Conservation (phyloP, 2,329 filamentous ascomycete species). For the Thyridium curvatum region DNA sequence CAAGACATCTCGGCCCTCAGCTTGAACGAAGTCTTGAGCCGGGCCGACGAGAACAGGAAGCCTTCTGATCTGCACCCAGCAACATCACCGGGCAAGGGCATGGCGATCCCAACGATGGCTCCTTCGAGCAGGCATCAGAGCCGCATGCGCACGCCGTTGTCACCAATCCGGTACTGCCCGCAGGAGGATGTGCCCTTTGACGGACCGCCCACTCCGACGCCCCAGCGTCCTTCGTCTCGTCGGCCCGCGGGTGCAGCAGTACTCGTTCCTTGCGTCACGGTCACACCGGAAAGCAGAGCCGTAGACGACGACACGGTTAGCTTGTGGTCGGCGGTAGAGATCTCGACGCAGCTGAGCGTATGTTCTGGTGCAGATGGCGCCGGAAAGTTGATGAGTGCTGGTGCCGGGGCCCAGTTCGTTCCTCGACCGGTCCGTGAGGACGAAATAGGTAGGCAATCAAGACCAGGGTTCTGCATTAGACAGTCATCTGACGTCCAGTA, state of each 20-base stretch:
- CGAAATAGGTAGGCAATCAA: slow-evolving; percentile 1
- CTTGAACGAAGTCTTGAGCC: not conserved
- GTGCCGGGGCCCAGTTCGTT: not conserved
- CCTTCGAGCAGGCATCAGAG: not conserved
- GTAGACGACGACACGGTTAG: slow-evolving; percentile 23
- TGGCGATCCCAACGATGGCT: not conserved
- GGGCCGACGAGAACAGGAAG: not conserved
- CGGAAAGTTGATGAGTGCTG: slow-evolving; percentile 5
- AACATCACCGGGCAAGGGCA: not conserved
- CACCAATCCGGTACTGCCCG: not conserved
- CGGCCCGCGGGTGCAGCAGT: slow-evolving; percentile 5
- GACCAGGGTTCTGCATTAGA: not conserved
- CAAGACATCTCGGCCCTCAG: not conserved
- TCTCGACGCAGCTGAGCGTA: slow-evolving; percentile 30
- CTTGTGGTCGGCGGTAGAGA: slow-evolving; percentile 44
- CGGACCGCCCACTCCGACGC: slow-evolving; percentile 2
- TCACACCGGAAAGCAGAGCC: slow-evolving; percentile 24
- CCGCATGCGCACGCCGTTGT: not conserved
- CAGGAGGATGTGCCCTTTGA: not conserved
- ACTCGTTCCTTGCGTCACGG: slow-evolving; percentile 9
- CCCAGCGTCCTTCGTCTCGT: not conserved
- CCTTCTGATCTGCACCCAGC: not conserved
- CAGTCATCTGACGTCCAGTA: slow-evolving; percentile 18
- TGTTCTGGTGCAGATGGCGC: slow-evolving; percentile 6
- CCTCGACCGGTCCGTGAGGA: slow-evolving; percentile 8